Conservation (phyloP, 345 rosid genomes). For the Brassica carinata region DNA sequence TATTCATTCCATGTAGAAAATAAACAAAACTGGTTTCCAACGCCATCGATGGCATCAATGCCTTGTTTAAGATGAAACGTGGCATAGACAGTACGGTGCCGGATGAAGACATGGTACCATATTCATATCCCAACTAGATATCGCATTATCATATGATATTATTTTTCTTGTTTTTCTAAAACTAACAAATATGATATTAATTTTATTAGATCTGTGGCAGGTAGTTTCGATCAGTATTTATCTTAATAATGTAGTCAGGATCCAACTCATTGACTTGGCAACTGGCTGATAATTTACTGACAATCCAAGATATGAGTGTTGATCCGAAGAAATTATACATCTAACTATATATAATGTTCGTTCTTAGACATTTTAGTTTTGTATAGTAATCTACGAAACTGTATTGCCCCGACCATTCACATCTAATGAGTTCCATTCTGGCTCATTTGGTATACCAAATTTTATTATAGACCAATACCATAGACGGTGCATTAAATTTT, state of each 20-base stretch:
- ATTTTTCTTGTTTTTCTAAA: conserved; percentile 2
- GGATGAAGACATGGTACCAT: conserved; percentile 28
- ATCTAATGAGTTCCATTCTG: too few species aligned
- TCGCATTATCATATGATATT: not conserved
- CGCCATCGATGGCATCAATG: conserved; percentile 27
- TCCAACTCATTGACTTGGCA: conserved; percentile 28
- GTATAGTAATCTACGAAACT: not conserved
- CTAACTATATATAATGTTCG: not conserved
- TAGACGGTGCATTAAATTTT: too few species aligned
- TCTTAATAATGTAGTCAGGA: not conserved
- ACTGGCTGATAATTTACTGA: conserved; percentile 17
- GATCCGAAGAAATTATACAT: not conserved
- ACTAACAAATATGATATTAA: conserved; percentile 1
- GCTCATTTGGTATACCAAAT: too few species aligned
- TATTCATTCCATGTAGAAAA: not conserved
- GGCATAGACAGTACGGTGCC: conserved; percentile 27
- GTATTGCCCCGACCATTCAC: too few species aligned
- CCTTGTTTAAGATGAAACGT: conserved; percentile 24
- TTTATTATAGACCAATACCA: too few species aligned
- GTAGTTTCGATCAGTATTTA: conserved; percentile 3
- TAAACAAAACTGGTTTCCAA: conserved; percentile 1
- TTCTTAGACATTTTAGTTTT: not conserved
- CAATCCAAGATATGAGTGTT: not conserved
- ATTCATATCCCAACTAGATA: conserved; percentile 15
- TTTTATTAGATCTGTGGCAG: conserved; percentile 19